Conservation (phyloP, 768 basidiomycete genomes). For the Symmetrospora coprosmae region DNA sequence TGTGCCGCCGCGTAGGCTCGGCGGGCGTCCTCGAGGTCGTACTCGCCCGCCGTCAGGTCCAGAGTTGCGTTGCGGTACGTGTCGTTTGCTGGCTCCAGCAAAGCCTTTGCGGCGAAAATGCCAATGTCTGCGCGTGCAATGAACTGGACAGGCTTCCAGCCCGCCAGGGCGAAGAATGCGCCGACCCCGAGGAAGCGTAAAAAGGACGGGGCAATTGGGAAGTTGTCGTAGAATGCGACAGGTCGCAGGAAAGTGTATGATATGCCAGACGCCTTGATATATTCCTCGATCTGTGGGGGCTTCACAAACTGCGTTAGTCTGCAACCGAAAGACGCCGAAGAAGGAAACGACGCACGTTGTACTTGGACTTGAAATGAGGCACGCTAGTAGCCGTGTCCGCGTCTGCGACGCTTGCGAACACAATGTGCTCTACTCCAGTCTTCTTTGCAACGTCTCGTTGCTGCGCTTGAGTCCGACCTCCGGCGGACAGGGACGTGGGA, state of each 20-base stretch:
- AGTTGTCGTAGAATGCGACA: conserved; percentile 34
- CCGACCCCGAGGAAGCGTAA: conserved; percentile 27
- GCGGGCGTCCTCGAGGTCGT: conserved; percentile 17
- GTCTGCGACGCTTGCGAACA: conserved; percentile 31
- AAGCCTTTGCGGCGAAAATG: conserved; percentile 30
- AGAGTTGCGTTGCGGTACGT: conserved; percentile 24
- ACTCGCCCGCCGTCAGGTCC: conserved; percentile 26
- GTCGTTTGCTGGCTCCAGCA: conserved; percentile 26
- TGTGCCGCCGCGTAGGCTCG: conserved; percentile 25
- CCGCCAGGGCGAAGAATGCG: conserved; percentile 26
- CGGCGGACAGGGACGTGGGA: too few species aligned
- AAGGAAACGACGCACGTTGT: conserved; percentile 17
- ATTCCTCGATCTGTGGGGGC: conserved; percentile 27
- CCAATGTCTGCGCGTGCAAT: conserved; percentile 33
- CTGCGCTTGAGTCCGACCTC: too few species aligned
- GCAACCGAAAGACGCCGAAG: not conserved
- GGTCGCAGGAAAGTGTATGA: conserved; percentile 31
- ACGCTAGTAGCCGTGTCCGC: conserved; percentile 29
- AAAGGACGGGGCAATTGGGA: conserved; percentile 24
- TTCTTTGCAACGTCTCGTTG: conserved; percentile 31
- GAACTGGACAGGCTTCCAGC: conserved; percentile 22
- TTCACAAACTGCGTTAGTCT: not conserved
- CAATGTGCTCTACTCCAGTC: conserved; percentile 29
- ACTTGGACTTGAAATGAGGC: conserved; percentile 34
- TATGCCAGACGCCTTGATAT: conserved; percentile 29